Evolutionary conservation across 1,139 yeast genomes (phyloP), one percentile per base, ranked within the genome.

Genomic region (Yamadazyma blattariae): DNA sequence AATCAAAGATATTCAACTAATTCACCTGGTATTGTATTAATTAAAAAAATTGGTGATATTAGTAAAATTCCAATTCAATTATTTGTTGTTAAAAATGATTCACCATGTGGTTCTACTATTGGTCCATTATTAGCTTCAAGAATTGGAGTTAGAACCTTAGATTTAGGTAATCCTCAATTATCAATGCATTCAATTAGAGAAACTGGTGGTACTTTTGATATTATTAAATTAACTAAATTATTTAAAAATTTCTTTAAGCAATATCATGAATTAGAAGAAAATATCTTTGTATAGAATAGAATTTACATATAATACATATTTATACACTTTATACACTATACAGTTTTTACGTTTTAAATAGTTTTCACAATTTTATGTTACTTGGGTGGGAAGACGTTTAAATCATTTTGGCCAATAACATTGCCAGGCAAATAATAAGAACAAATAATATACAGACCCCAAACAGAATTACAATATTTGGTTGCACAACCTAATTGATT

Each of bases 161-260:
- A 92, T 59, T 66, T 92, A 40, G 98, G 98, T 37, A 89, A 88
- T 55, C 96, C 97, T 2, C 95, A 90, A 56, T 68, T 92, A 50
- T 82, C 95, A 37, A 92, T 92, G 98, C 98, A 92, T 56, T 85
- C 96, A 2, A 83, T 88, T 40, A 77, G 98, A 58, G 98, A 92
- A 60, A 90, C 96, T 3, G 92, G 95, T 26, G 97, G 97, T 7
- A 61, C 88, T 14, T 69, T 64, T 34, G 97, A 90, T 61, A 68
- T 90, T 25, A 79, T 68, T 30, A 70, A 72, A 44, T 77, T 88
- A 40, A 71, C 78, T 33, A 62, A 64, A 33, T 67, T 90, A 45
- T 87, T 85, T 56, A 69, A 64, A 46, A 67, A 77, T 14, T 89
- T 74, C 56, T 87, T 78, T 55, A 78, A 53, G 14, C 46, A 59